Percentiles rank a stretch among this genome's conserved stretches.
Conservation (phyloP, 371 early-diverging fungal species). For the Lichtheimia hyalospora region DNA sequence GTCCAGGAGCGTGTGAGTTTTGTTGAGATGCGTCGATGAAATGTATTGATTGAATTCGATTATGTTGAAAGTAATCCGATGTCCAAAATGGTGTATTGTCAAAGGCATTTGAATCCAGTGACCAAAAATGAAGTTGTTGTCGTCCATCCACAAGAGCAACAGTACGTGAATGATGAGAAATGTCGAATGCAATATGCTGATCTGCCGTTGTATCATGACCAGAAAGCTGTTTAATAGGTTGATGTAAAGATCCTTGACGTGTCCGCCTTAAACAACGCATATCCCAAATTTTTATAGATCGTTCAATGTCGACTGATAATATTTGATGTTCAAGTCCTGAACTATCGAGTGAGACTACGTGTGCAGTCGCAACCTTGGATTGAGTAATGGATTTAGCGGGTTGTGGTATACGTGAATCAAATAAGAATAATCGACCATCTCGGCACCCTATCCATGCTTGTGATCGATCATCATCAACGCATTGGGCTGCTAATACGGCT, state of each 20-base stretch:
- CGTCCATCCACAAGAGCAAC: conserved; percentile 22
- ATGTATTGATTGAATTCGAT: conserved; percentile 21
- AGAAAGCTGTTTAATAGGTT: conserved; percentile 17
- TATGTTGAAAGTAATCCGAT: conserved; percentile 10
- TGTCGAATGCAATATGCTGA: conserved; percentile 21
- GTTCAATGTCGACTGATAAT: conserved; percentile 19
- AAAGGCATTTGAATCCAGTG: conserved; percentile 1
- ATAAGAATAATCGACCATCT: conserved; percentile 14
- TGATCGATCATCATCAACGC: conserved; percentile 1
- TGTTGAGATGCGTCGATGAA: conserved; percentile 13
- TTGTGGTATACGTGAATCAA: conserved; percentile 9
- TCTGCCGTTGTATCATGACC: conserved; percentile 24
- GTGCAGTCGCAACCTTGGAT: conserved; percentile 18
- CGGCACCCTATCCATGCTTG: conserved; percentile 23
- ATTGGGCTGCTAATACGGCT: conserved; percentile 17
- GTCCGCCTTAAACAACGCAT: conserved; percentile 3
- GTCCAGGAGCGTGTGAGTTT: conserved; percentile 6
- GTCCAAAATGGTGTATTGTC: conserved; percentile 25
- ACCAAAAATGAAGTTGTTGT: conserved; percentile 29
- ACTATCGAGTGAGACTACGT: conserved; percentile 13
- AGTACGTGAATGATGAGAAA: conserved; percentile 15
- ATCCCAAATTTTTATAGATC: conserved; percentile 29
- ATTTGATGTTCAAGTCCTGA: conserved; percentile 3
- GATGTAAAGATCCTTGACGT: background rate
- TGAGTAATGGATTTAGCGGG: background rate